Percentiles rank a stretch among this genome's conserved stretches.
Conservation (phyloP, 2,329 filamentous ascomycete species). For the Hawksworthiomyces lignivorus region DNA sequence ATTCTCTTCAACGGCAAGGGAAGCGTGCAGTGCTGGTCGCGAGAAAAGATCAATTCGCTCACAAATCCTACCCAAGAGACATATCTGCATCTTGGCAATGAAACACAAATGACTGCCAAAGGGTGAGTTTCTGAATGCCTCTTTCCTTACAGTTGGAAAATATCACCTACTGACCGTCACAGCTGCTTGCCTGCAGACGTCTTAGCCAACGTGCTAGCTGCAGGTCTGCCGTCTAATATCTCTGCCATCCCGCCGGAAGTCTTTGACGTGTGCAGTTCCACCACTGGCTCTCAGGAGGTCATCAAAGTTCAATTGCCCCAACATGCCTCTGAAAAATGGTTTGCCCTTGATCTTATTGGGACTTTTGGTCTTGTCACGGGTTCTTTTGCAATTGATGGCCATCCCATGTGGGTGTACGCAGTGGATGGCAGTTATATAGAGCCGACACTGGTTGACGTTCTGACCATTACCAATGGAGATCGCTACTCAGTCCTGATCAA, state of each 20-base stretch:
- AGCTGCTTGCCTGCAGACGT: slow-evolving; percentile 33
- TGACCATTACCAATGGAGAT: slow-evolving; percentile 42
- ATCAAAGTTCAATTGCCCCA: slow-evolving; percentile 28
- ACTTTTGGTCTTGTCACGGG: slow-evolving; percentile 38
- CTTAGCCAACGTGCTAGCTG: slow-evolving; percentile 26
- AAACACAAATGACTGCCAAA: slow-evolving; percentile 32
- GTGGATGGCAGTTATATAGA: slow-evolving; percentile 48
- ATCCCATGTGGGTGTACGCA: slow-evolving; percentile 45
- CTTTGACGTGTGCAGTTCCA: slow-evolving; percentile 40
- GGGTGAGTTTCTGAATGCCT: slow-evolving; percentile 21
- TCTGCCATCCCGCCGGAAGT: slow-evolving; percentile 33
- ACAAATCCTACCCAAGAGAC: slow-evolving; percentile 24
- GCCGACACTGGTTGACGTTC: slow-evolving; percentile 40
- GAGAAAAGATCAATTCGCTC: slow-evolving; percentile 34
- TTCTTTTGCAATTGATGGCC: slow-evolving; percentile 43
- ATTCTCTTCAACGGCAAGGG: slow-evolving; percentile 57
- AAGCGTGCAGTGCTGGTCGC: slow-evolving; percentile 41
- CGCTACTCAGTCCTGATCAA: slow-evolving; percentile 44
- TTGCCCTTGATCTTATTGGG: slow-evolving; percentile 48
- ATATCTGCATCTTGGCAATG: slow-evolving; percentile 22
- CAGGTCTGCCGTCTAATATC: slow-evolving; percentile 21
- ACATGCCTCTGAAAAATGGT: slow-evolving; percentile 27
- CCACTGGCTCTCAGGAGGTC: slow-evolving; percentile 34
- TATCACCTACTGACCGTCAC: too few relatives aligned
- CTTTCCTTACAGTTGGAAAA: not conserved